phyloP scores from a whole-genome alignment of 495 filamentous ascomycete genomes.

The Neurospora sp. region DNA sequence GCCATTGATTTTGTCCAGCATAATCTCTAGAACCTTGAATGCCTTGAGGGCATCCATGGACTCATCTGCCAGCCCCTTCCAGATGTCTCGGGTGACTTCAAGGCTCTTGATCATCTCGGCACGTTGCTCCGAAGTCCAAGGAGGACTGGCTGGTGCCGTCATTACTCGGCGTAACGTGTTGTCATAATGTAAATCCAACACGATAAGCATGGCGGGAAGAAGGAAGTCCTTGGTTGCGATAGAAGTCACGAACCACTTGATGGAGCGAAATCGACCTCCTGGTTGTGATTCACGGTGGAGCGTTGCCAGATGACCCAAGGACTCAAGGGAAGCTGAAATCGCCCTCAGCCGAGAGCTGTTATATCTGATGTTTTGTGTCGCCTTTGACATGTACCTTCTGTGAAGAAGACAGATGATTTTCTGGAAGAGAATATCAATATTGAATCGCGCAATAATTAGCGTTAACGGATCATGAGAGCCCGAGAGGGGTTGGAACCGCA shows the following conservation, averaged over 20 bases:
- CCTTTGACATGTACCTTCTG: slow-evolving; percentile 65
- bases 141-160: slow-evolving; percentile 36
- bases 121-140: slow-evolving; percentile 59
- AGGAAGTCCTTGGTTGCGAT: slow-evolving; percentile 79
- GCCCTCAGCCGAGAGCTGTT: slow-evolving; percentile 72
- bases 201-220: slow-evolving; percentile 81
- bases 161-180: slow-evolving; percentile 18
- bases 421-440: slow-evolving; percentile 70
- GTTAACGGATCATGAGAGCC: slow-evolving; percentile 65
- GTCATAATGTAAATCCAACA: slow-evolving; percentile 59
- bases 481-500: slow-evolving; percentile 58
- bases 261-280: slow-evolving; percentile 57
- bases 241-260: slow-evolving; percentile 64
- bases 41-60: slow-evolving; percentile 90
- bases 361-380: slow-evolving; percentile 62
- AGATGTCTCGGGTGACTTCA: slow-evolving; percentile 63
- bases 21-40: slow-evolving; percentile 61
- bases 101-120: slow-evolving; percentile 66
- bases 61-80: slow-evolving; percentile 61
- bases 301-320: slow-evolving; percentile 65
- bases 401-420: slow-evolving; percentile 78
- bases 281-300: slow-evolving; percentile 66
- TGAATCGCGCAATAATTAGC: slow-evolving; percentile 73
- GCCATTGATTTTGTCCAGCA: slow-evolving; percentile 62
- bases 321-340: slow-evolving; percentile 67